Evolutionary conservation across 2,329 filamentous ascomycete species (phyloP).

Genomic region (Sporothrix pallida): DNA sequence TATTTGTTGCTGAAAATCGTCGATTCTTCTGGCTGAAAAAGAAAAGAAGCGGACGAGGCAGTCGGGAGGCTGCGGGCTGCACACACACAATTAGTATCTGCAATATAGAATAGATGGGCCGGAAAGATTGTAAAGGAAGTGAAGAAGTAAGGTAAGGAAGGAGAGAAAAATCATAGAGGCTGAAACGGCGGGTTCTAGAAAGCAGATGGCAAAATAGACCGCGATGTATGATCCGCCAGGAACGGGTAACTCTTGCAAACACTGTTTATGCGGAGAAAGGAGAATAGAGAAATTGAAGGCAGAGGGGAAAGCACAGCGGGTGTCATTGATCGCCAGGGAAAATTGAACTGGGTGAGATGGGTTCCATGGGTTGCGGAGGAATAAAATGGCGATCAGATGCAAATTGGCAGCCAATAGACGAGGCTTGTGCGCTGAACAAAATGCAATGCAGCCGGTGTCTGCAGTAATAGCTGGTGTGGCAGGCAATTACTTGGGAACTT

Average conservation of each 20-base stretch:
- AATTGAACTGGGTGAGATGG: conserved; percentile 2
- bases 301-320: not conserved
- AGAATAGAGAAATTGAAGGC: not conserved
- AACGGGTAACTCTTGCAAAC: conserved; percentile 4
- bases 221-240: conserved; percentile 32
- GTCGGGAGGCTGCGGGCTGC: conserved; percentile 30
- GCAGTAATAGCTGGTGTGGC: not conserved
- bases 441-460: not conserved
- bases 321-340: conserved; percentile 31
- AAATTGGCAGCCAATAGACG: conserved; percentile 8
- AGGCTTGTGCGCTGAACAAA: conserved; percentile 11
- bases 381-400: conserved; percentile 32
- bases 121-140: not conserved
- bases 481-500: conserved; percentile 10
- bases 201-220: conserved; percentile 32
- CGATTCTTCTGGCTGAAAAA: conserved; percentile 27
- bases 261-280: conserved; percentile 12
- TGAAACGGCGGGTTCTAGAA: conserved; percentile 33
- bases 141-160: not conserved
- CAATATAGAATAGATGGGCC: conserved; percentile 13
- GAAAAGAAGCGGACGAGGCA: conserved; percentile 6
- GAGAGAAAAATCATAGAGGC: not conserved
- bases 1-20: conserved; percentile 17
- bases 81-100: conserved; percentile 28
- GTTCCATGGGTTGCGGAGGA: conserved; percentile 17